Base-by-base conservation (phyloP, 345 rosid species). In the Alliaria petiolata region DNA sequence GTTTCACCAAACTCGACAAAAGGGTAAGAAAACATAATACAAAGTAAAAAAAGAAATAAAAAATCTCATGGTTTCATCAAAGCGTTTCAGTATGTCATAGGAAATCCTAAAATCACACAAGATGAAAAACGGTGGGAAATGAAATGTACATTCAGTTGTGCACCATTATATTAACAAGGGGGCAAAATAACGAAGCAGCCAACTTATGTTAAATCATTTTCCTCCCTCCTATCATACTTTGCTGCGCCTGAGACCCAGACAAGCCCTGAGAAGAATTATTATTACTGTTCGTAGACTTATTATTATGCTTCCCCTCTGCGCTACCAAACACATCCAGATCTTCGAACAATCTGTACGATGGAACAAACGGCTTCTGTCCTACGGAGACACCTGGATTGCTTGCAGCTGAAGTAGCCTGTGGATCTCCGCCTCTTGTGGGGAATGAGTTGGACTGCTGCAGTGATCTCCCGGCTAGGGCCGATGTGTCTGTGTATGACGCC, bases 301-400 rank as follows among this genome's bases (percentile, higher is more conserved):
- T 65, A 71, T 80, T 87, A 35, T 74, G 82, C 75, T 80, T 81
- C 55, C 86, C 89, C 43, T 86, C 88, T 38, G 81, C 65, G 79
- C 47, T 84, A 25, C 96, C 93, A 19, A 95, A 87, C 67, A 91
- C 90, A 79, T 91, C 86, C 40, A 95, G 76, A 79, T 95, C 98
- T 78, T 95, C 97, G 72, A 92, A 95, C 76, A 95, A 76, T 81
- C 87, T 86, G 78, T 90, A 92, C 0, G 99, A 83, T 14, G 98
- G 98, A 38, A 89, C 72, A 76, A 85, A 95, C 14, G 93, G 85
- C 85, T 88, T 92, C 76, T 81, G 90, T 10, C 80, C 88, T 35
- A 7, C n/a, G n/a, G n/a, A n/a, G n/a, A n/a, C n/a, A n/a, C n/a
- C 22, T 50, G 52, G 51, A 40, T 76, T 76, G 62, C 67, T 64